These are phyloP conservation scores for Anisodus acutangulus DNA, from an alignment of 257 asterid species.

Conservation along the genomic window DNA sequence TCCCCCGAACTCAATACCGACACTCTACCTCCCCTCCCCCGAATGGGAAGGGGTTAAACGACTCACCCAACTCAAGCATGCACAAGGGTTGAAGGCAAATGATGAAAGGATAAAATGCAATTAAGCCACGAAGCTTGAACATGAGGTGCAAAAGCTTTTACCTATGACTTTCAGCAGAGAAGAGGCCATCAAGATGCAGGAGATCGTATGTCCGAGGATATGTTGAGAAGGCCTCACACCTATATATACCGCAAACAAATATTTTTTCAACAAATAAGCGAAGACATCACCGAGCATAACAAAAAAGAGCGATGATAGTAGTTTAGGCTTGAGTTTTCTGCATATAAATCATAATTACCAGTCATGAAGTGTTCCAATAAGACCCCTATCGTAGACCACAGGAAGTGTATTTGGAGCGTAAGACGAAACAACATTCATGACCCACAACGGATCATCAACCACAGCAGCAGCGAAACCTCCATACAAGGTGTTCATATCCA, in stretches of 20 bases:
- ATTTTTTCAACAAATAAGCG: neutral
- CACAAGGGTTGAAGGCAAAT: neutral
- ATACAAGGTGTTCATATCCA: slow-evolving; percentile 43
- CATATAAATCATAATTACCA: slow-evolving; percentile 35
- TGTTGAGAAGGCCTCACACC: slow-evolving; percentile 48
- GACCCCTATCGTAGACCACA: slow-evolving; percentile 44
- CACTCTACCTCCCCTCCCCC: neutral
- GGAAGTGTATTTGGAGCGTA: slow-evolving; percentile 39
- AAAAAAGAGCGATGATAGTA: neutral
- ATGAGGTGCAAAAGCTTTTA: slow-evolving; percentile 10
- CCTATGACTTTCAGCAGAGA: slow-evolving; percentile 47
- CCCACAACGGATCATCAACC: slow-evolving; percentile 41
- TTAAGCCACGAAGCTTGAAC: neutral
- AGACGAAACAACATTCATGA: slow-evolving; percentile 44
- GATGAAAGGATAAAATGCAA: neutral
- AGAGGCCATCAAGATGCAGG: slow-evolving; percentile 40
- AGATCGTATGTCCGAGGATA: slow-evolving; percentile 46
- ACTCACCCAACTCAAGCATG: neutral
- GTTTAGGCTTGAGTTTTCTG: neutral
- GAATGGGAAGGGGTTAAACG: neutral
- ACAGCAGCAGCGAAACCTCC: slow-evolving; percentile 44
- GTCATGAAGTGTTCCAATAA: slow-evolving; percentile 44
- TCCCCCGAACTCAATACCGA: too few species aligned
- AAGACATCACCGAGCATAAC: neutral
- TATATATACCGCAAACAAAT: neutral